A percentile compares a stretch with the other conserved stretches of the same genome.
Conservation (phyloP, 768 basidiomycete genomes). For the Pleurotus ostreatus region DNA sequence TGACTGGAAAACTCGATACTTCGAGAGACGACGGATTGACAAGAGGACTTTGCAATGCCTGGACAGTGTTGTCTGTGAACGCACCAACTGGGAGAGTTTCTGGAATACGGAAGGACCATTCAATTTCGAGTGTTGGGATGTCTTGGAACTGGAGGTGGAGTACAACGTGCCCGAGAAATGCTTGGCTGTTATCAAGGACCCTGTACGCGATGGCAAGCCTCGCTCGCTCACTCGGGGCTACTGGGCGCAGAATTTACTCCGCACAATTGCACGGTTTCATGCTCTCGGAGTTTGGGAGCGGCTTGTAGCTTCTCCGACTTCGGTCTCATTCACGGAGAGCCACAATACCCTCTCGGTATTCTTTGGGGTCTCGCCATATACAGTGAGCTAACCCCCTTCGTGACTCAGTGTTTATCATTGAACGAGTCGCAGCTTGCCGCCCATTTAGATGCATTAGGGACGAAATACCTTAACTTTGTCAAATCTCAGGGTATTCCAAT, state of each 20-base stretch:
- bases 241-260: conserved; percentile 46
- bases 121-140: conserved; percentile 56
- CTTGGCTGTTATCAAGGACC: conserved; percentile 3
- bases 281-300: conserved; percentile 36
- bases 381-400: conserved; percentile 27
- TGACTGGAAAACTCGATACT: conserved; percentile 46
- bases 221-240: conserved; percentile 39
- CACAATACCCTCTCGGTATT: conserved; percentile 51
- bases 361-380: conserved; percentile 37
- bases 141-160: conserved; percentile 34
- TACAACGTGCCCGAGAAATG: conserved; percentile 28
- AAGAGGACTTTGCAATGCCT: conserved; percentile 33
- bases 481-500: conserved; percentile 20
- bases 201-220: conserved; percentile 5
- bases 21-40: conserved; percentile 41
- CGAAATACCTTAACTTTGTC: conserved; percentile 36
- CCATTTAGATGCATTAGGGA: conserved; percentile 34
- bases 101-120: conserved; percentile 36
- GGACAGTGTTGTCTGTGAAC: conserved; percentile 33
- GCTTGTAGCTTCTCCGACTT: conserved; percentile 11
- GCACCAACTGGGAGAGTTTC: conserved; percentile 31
- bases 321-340: conserved; percentile 36
- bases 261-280: conserved; percentile 36
- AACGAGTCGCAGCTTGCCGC: conserved; percentile 29
- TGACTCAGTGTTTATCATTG: conserved; percentile 2